Conservation (phyloP, 176 grass and related monocot species). For the Musa beccarii region DNA sequence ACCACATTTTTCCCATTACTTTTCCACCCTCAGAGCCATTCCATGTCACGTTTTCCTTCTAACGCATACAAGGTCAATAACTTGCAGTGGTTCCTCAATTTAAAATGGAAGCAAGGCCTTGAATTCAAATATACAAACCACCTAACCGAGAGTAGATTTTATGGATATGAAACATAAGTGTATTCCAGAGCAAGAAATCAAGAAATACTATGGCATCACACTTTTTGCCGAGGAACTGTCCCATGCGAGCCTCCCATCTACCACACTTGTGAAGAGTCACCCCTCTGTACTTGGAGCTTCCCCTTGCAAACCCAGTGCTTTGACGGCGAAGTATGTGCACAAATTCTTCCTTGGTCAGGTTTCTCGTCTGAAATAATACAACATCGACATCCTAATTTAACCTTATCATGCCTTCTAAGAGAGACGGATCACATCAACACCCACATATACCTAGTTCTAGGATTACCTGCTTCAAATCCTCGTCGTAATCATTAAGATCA, state of each 20-base stretch:
- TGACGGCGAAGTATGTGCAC: slow-evolving; percentile 93
- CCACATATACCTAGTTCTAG: too few relatives aligned
- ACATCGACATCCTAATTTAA: too few relatives aligned
- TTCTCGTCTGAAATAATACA: slow-evolving; percentile 55
- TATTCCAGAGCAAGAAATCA: background rate
- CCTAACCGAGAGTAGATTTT: background rate
- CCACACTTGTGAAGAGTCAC: slow-evolving; percentile 97
- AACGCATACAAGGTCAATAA: slow-evolving; percentile 5
- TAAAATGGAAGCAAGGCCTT: background rate
- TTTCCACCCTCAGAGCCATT: background rate
- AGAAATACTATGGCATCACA: slow-evolving; percentile 21
- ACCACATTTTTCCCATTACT: background rate
- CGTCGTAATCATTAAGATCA: slow-evolving; percentile 71
- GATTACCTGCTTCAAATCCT: slow-evolving; percentile 80
- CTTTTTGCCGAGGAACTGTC: slow-evolving; percentile 97
- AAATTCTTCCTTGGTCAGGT: slow-evolving; percentile 94
- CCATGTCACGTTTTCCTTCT: background rate
- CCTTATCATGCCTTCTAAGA: too few relatives aligned
- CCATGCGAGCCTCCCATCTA: slow-evolving; percentile 96
- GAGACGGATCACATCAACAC: too few relatives aligned
- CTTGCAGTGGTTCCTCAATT: background rate
- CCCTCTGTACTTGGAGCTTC: slow-evolving; percentile 90
- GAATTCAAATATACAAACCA: background rate
- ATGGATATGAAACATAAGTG: slow-evolving; percentile 7
- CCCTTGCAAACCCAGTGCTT: slow-evolving; percentile 93